Conservation (phyloP, 2,329 filamentous ascomycete species). For the Leptosphaerulina australis region DNA sequence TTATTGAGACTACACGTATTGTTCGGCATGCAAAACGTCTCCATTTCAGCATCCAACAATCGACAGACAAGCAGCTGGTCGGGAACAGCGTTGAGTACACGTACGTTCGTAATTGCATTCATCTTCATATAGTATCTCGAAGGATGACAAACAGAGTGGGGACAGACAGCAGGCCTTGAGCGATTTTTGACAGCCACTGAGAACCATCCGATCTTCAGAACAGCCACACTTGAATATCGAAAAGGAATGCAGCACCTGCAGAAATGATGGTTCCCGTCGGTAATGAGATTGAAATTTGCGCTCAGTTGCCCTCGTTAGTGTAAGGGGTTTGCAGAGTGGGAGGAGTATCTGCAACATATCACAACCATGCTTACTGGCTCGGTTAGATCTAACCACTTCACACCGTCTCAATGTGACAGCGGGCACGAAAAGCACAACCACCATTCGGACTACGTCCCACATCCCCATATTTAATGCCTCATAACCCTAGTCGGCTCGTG, state of each 20-base stretch:
- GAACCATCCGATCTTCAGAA: not conserved
- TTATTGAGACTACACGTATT: constrained; percentile 16
- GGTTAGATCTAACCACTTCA: not conserved
- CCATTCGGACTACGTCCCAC: constrained; percentile 2
- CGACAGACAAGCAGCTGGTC: not conserved
- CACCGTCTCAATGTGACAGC: constrained; percentile 9
- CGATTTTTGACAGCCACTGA: constrained; percentile 17
- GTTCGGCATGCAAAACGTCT: not conserved
- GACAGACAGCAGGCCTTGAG: constrained; percentile 7
- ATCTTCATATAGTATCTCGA: not conserved
- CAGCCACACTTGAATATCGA: not conserved
- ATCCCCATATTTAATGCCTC: constrained; percentile 7
- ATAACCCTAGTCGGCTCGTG: constrained; percentile 5
- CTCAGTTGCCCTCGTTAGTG: not conserved
- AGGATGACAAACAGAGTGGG: constrained; percentile 10
- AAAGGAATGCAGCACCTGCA: not conserved
- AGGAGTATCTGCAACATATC: not conserved
- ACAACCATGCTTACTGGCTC: not conserved
- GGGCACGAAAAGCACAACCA: constrained; percentile 8
- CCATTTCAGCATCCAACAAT: not conserved
- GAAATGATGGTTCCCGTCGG: not conserved
- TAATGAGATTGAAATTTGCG: not conserved
- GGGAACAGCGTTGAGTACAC: not conserved
- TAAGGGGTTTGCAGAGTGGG: constrained; percentile 6
- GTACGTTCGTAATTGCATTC: not conserved